Evolutionary conservation across 371 early-diverging fungal genomes (phyloP), one percentile per base, ranked within the genome.

Genomic region (Rhizopus microsporus): DNA sequence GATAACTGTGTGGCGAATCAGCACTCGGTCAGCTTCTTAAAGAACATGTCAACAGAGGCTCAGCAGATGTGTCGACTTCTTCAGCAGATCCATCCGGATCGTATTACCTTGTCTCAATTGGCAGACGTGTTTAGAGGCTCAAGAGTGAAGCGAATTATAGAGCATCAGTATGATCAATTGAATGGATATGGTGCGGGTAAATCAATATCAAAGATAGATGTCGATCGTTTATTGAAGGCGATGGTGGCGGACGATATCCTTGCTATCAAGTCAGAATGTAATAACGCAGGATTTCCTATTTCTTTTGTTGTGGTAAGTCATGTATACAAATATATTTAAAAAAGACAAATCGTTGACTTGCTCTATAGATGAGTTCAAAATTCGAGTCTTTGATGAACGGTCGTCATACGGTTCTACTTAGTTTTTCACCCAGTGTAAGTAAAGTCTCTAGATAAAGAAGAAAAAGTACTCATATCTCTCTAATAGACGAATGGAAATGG

Each of bases 1-100:
- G 99, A 99, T 71, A 98, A 98, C 70, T 99, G 99, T 71, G 65
- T 73, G 34, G 60, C 55, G 1, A 72, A 77, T 31, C 38, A 72
- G 56, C 17, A 59, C 33, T 23, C 50, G 3, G 35, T 35, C 3
- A 44, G 43, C 29, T 54, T 60, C 6, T 43, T 70, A 8, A 65
- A 68, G 57, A 88, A 92, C 39, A 60, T 82, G 43, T 84, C 89
- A 10, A 73, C 69, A 0, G 82, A 89, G 29, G 88, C 89, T 1
- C 71, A 73, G 40, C 63, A 60, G 5, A 60, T 90, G 10, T 54
- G 92, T 13, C 56, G 70, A 4, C 59, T 92, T 0, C 69, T 84
- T 6, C 67, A 75, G 31, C 51, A 53, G n/a, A 49, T 82, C 6
- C 71, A 68, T n/a, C 48, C 55, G 1, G 69, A 76, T 7, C 81